Evolutionary conservation across 2,329 filamentous ascomycete genomes (phyloP), one percentile per base, ranked within the genome.

Genomic region (Colletotrichum magnum): DNA sequence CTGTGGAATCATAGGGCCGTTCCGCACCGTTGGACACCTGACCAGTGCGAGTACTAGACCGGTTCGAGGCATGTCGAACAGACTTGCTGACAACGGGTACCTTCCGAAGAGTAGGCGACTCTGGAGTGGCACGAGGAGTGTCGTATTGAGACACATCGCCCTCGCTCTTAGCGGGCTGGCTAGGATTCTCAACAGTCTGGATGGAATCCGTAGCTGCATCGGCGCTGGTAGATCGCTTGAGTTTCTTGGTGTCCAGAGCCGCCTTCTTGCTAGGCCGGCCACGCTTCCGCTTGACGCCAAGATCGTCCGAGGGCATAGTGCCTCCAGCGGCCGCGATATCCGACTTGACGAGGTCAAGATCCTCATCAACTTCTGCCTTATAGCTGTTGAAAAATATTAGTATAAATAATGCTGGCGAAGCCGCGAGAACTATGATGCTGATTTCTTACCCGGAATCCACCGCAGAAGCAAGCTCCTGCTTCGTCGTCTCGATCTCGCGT

Each of bases 331-430:
- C 21, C n/a, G 18, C 39, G 24, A 68, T 64, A 9, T 64, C 65
- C 21, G 65, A 68, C 28, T 50, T 53, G 45, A 68, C 15, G n/a
- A 58, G n/a, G 13, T 32, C 36, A n/a, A 68, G 36, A 2, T 43
- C 48, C 15, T 58, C 65, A 7, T 58, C 13, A 12, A n/a, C 45
- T 2, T 39, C 15, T 9, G 43, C 16, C 18, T 48, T 53, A 32
- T 16, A 13, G 4, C 6, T 51, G 47, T 60, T 68, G 18, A 28
- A 6, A 10, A 57, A 3, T 2, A 16, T n/a, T 64, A 68, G 64
- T 47, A 45, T 24, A 21, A 6, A 36, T 24, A 16, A 13, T 7
- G 13, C 6, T 15, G 7, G 24, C 6, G 9, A 4, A 12, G 52
- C 28, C 21, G 39, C 13, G 13, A 48, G 47, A 12, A 51, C 5